Base-by-base conservation (phyloP, 2,329 filamentous ascomycete genomes). In the Colletotrichum chlorophyti region DNA sequence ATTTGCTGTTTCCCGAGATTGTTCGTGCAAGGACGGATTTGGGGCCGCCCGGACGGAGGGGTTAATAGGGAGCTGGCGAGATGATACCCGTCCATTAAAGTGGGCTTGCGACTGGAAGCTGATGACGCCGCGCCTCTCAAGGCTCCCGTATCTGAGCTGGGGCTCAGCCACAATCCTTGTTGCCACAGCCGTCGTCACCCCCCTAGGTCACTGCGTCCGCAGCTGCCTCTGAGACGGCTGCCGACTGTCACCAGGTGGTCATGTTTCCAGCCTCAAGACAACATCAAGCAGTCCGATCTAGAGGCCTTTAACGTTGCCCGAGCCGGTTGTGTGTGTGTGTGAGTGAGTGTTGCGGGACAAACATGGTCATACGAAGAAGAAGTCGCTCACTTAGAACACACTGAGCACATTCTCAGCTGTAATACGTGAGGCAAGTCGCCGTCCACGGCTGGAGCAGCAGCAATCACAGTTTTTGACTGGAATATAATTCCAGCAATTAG, bases 41-140 rank as follows among this genome's bases (percentile, higher is more conserved):
- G 51, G 51, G 37, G n/a, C n/a, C 55, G 53, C 54, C 42, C n/a
- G 40, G 53, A 46, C 43, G 42, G 60, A 58, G 60, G 58, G 60
- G 52, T 62, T 45, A 38, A n/a, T n/a, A 38, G 51, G 38, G 50
- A 55, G 55, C 51, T 59, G 55, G 55, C 55, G 55, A 60, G 60
- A 51, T 60, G 60, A 52, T 34, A n/a, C n/a, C n/a, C n/a, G n/a
- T n/a, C n/a, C n/a, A 50, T 54, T 55, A 55, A 63, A 58, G 61
- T 60, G 62, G 62, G 62, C n/a, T 29, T 59, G 46, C 55, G 58
- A n/a, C n/a, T n/a, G n/a, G n/a, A 50, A 57, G 62, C 60, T 58
- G 62, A 64, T 64, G 62, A 64, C 62, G 60, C 61, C 58, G 61
- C 50, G 41, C 55, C 46, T 38, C 53, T 38, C 35, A 19, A 46